A percentile compares a stretch with the other conserved stretches of the same genome.
These are phyloP conservation scores for Ulvella scutata DNA, from an alignment of 139 green algal species.

Conservation along the genomic window DNA sequence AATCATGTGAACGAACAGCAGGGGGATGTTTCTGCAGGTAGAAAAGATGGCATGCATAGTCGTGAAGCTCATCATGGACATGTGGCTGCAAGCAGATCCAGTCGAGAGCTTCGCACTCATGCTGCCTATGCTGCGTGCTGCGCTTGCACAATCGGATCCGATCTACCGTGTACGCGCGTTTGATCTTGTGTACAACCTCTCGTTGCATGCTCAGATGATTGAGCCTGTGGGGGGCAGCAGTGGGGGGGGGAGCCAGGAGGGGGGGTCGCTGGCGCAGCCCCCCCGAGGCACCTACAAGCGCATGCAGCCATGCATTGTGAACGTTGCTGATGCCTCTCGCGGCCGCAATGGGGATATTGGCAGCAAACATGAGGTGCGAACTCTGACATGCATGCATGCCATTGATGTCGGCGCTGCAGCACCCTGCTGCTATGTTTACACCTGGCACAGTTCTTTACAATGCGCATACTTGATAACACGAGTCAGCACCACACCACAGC, in stretches of 20 bases:
- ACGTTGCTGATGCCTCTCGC: too few relatives aligned
- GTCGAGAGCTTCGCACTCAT: background rate
- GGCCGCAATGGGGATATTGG: too few relatives aligned
- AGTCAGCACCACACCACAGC: too few relatives aligned
- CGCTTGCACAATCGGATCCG: background rate
- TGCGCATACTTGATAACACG: too few relatives aligned
- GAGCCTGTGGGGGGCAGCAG: background rate
- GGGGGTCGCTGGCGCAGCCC: background rate
- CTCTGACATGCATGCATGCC: background rate
- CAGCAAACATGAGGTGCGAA: too few relatives aligned
- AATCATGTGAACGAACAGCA: too few relatives aligned
- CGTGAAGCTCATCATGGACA: conserved; percentile 3
- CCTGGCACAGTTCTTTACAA: too few relatives aligned
- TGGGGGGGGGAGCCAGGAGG: background rate
- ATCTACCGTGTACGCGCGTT: background rate
- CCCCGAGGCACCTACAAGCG: background rate
- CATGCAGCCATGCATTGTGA: background rate
- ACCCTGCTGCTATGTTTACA: too few relatives aligned
- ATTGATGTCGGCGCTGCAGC: too few relatives aligned
- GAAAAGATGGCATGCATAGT: background rate
- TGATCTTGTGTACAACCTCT: background rate
- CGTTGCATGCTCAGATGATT: background rate
- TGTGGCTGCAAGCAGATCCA: background rate
- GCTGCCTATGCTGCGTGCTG: background rate
- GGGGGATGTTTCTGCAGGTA: too few relatives aligned